Evolutionary conservation across 2,329 filamentous ascomycete genomes (phyloP), one percentile per base, ranked within the genome.

Genomic region (Verticillium isaacii): DNA sequence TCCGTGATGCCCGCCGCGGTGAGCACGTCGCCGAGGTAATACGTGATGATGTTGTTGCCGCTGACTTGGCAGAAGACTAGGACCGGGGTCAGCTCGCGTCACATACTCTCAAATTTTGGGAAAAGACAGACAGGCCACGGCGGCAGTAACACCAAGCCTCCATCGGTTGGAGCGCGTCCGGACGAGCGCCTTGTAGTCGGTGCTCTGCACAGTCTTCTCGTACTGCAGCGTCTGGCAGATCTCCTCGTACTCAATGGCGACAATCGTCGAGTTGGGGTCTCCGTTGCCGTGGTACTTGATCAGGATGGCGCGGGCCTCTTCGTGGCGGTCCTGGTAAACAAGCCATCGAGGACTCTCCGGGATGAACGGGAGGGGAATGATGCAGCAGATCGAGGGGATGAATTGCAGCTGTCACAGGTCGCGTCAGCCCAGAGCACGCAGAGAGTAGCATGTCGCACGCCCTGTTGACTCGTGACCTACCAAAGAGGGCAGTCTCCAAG

Each of bases 11-110:
- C 83, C 52, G 81, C 81, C 3, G 78, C 80, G 56, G 78, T 72
- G 52, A 85, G 74, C 29, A 85, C 78, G 57, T 79, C 68, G n/a
- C 65, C 63, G 5, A 84, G 74, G 70, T 83, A 84, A 68, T 84
- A 84, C 8, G 77, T 80, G 14, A 80, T 66, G 34, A 73, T 74
- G 50, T 71, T 72, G 57, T 76, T 75, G 52, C 74, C 78, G 32
- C 75, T 73, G 75, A 76, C 82, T 68, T 83, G 78, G 5, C 74
- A 75, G 61, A 82, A 79, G 54, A 78, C 73, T 4, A 6, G 5
- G 34, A 8, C 2, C 34, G 2, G 14, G 9, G 14, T 36, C 14
- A 36, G 34, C 34, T 36, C 14, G 34, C 34, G 34, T 36, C 14
- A 11, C 34, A 36, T 36, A 11, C 9, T 36, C 14, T 11, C 29